Percentiles rank a stretch among this genome's conserved stretches.
Evolutionary conservation across 495 filamentous ascomycete genomes (phyloP).

Genomic region (Neurospora cerealis): DNA sequence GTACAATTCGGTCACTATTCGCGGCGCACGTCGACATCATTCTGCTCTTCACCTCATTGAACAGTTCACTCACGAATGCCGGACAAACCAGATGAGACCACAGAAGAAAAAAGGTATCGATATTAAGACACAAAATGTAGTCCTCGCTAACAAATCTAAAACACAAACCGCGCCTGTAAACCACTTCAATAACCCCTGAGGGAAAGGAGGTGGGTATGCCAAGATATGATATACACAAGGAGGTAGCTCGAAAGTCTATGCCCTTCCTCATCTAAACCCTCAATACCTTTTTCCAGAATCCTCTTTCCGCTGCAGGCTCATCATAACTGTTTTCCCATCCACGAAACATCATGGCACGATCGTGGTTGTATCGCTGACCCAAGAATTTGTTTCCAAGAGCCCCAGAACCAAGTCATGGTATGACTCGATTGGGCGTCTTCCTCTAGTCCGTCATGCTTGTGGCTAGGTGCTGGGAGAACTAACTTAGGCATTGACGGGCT

Average conservation of each 20-base stretch:
- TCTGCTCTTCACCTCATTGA: background rate
- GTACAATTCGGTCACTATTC: background rate
- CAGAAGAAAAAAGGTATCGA: background rate
- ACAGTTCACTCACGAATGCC: background rate
- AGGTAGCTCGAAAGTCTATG: background rate
- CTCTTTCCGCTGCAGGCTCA: background rate
- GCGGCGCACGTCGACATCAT: background rate
- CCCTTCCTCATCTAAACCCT: background rate
- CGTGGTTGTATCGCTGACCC: background rate
- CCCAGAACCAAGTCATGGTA: background rate
- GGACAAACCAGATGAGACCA: background rate
- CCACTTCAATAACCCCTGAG: background rate
- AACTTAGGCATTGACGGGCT: constrained; percentile 36
- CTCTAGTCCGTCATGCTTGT: background rate
- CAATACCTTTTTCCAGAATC: background rate
- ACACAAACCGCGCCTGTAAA: background rate
- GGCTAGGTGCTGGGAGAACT: background rate
- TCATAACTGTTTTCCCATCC: background rate
- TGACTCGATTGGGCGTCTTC: background rate
- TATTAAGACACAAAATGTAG: background rate
- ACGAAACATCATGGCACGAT: background rate
- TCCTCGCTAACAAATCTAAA: background rate
- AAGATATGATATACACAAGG: background rate
- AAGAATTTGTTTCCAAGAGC: background rate
- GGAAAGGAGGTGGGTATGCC: background rate